Base-by-base conservation (phyloP, 257 asterid genomes). In the Asclepias syriaca region DNA sequence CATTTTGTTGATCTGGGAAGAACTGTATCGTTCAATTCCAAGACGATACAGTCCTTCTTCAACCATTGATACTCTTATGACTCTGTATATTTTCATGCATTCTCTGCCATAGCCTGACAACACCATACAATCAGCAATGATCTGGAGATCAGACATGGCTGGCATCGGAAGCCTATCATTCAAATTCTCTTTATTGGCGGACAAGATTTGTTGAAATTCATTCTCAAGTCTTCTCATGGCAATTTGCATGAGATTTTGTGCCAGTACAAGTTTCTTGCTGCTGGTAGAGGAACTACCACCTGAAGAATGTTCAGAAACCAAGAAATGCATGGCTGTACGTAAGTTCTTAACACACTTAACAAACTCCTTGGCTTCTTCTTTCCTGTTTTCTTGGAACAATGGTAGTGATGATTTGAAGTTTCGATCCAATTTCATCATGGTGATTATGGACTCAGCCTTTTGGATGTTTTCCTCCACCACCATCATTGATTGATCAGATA, bases 161-260 rank as follows among this genome's bases (percentile, higher is more conserved):
- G n/a, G n/a, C n/a, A n/a, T n/a, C n/a, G n/a, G n/a, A n/a, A n/a
- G n/a, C n/a, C n/a, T n/a, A n/a, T 68, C 70, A 61, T 82, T 77
- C 75, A 86, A 75, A 78, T 81, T 77, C 21, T 77, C 81, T 63
- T 78, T 74, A 24, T 83, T 88, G 2, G 84, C 65, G 3, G 90
- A 84, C 68, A 90, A 64, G 53, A 86, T 78, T 37, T 79, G 91
- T 66, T 81, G 68, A 76, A 90, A 88, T 60, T 88, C 96, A 12
- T 81, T 82, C 73, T 86, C 90, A 15, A 90, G 87, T 18, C 88
- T 65, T 18, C 67, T 75, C 96, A 90, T 90, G 16, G 92, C 84
- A 16, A 74, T 76, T 40, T 85, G 84, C 96, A 87, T 87, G 72
- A 86, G 53, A 74, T 81, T 86, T 72, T 90, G 87, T 0, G 92